These are phyloP conservation scores for Aeschynomene evenia DNA, from an alignment of 306 rosid species.

Conservation along the genomic window DNA sequence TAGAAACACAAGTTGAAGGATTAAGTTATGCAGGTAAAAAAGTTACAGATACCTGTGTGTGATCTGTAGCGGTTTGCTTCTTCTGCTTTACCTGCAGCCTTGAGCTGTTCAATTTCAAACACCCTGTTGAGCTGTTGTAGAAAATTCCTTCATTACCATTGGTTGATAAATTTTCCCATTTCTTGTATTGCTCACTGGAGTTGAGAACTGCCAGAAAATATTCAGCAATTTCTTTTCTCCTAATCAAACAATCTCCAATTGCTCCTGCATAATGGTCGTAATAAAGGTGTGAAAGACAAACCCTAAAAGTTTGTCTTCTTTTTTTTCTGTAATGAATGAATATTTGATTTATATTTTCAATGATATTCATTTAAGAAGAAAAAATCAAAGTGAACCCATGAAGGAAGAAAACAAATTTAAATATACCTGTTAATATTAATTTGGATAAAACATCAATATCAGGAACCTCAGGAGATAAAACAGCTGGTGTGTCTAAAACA, in stretches of 20 bases:
- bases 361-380: background rate
- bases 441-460: slow-evolving; percentile 58
- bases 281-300: slow-evolving; percentile 2
- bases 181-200: slow-evolving; percentile 41
- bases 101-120: slow-evolving; percentile 29
- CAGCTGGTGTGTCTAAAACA: slow-evolving; percentile 83
- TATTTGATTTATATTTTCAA: background rate
- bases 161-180: slow-evolving; percentile 36
- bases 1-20: background rate
- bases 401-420: slow-evolving; percentile 19
- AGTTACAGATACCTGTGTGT: slow-evolving; percentile 65
- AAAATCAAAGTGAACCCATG: slow-evolving; percentile 6
- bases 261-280: slow-evolving; percentile 52
- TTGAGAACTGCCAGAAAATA: slow-evolving; percentile 45
- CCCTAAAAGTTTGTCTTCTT: background rate
- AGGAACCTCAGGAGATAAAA: slow-evolving; percentile 63
- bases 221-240: slow-evolving; percentile 53
- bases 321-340: background rate
- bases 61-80: slow-evolving; percentile 59
- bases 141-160: slow-evolving; percentile 9
- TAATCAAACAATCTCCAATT: slow-evolving; percentile 47
- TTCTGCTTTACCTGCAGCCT: slow-evolving; percentile 36
- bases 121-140: slow-evolving; percentile 12
- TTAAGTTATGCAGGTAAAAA: background rate
- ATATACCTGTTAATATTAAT: slow-evolving; percentile 78